Evolutionary conservation across 495 filamentous ascomycete genomes (phyloP), one percentile per base, ranked within the genome.

Genomic region (Penicillium ochrochloron): DNA sequence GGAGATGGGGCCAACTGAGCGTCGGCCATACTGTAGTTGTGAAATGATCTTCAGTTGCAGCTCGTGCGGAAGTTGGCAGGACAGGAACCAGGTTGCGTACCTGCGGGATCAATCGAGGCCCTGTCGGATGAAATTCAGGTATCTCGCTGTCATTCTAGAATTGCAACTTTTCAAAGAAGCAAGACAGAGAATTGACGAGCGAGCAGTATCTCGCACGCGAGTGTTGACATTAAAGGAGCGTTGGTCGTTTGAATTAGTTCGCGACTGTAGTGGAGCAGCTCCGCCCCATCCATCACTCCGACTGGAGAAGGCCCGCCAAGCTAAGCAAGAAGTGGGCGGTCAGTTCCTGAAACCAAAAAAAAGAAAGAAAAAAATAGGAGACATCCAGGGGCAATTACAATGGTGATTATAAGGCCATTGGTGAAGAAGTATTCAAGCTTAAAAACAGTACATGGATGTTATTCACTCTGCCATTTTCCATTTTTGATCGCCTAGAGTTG

Each of bases 231-330:
- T 65, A 68, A 72, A 75, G 73, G 67, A 78, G 69, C 63, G 61
- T 66, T 67, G 56, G 60, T 63, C 50, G 66, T 62, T 66, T 62
- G 54, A 62, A 59, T 69, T 67, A 66, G 65, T 69, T 64, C 57
- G 58, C 60, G 72, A 63, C 67, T 56, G 69, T 64, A 65, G 75
- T 78, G 76, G 76, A 75, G 69, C 68, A 39, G 31, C 53, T 68
- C 68, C 62, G 65, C 67, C 69, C 64, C 59, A 52, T 57, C 44
- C 67, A 59, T 60, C 21, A 25, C 70, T 66, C 65, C 62, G 65
- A 70, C 66, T 70, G 70, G 73, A 72, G 70, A 69, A 67, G 63
- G 46, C 68, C 72, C 70, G 68, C 68, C 70, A 66, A 73, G 69
- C 66, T 52, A 67, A 57, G 56, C 63, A 70, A 65, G 63, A 55